phyloP scores from a whole-genome alignment of 768 basidiomycete genomes.

The Hortiboletus flavorubellus region DNA sequence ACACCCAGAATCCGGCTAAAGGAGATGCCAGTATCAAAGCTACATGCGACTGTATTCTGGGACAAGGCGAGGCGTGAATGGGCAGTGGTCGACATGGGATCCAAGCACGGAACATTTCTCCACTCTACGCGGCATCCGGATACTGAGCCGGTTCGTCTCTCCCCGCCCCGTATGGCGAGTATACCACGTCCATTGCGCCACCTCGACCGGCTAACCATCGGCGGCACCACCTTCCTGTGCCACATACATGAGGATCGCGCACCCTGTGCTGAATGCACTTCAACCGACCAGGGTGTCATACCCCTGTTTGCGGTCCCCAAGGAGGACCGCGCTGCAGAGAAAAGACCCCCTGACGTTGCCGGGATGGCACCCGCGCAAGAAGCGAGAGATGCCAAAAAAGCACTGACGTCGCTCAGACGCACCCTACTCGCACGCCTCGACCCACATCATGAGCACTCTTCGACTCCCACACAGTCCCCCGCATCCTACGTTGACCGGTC shows the following conservation, averaged over 20 bases:
- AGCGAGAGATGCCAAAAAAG: conserved; percentile 55
- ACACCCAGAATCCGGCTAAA: conserved; percentile 70
- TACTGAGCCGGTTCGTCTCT: conserved; percentile 48
- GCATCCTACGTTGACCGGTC: conserved; percentile 62
- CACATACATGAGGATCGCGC: conserved; percentile 62
- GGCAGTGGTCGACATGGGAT: conserved; percentile 82
- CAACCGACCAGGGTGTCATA: conserved; percentile 51
- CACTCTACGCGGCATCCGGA: conserved; percentile 18
- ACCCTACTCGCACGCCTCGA: conserved; percentile 55
- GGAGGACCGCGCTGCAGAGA: conserved; percentile 14
- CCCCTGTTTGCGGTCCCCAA: conserved; percentile 43
- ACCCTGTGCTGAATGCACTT: conserved; percentile 63
- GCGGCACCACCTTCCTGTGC: conserved; percentile 65
- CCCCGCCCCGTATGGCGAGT: conserved; percentile 64
- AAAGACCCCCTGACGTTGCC: conserved; percentile 18
- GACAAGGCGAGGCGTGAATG: conserved; percentile 56
- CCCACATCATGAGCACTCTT: conserved; percentile 14
- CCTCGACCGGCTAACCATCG: conserved; percentile 62
- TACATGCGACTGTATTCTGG: conserved; percentile 76
- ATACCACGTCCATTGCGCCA: conserved; percentile 61
- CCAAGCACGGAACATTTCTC: conserved; percentile 81
- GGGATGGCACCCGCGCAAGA: conserved; percentile 13
- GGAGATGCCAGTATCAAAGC: conserved; percentile 81
- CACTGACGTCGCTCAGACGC: conserved; percentile 62
- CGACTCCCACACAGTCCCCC: conserved; percentile 1